phyloP scores from a whole-genome alignment of 2,329 filamentous ascomycete genomes.

The Talaromyces sp. region DNA sequence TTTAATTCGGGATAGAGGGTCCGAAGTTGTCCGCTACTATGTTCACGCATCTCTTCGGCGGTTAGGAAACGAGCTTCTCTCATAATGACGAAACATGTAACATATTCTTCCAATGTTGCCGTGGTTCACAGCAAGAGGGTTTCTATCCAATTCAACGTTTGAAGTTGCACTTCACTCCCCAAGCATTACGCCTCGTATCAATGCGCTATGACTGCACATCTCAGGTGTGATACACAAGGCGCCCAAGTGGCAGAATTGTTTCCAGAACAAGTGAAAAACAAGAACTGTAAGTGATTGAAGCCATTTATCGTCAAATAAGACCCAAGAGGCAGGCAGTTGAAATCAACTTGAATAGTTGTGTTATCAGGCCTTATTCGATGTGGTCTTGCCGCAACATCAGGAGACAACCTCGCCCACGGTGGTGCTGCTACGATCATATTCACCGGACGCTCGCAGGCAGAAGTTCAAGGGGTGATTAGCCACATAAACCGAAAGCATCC shows the following conservation, averaged over 20 bases:
- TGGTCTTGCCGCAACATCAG: slow-evolving; percentile 30
- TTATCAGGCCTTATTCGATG: slow-evolving; percentile 28
- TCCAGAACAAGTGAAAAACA: slow-evolving; percentile 30
- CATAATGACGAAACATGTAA: slow-evolving; percentile 23
- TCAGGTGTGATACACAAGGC: slow-evolving; percentile 32
- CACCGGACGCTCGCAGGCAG: slow-evolving; percentile 27
- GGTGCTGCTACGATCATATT: slow-evolving; percentile 32
- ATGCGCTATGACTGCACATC: slow-evolving; percentile 8
- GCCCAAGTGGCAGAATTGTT: slow-evolving; percentile 34
- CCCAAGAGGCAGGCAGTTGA: neutral
- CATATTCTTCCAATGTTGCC: neutral
- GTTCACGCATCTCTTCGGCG: neutral
- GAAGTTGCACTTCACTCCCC: no score
- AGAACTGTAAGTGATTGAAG: slow-evolving; percentile 29
- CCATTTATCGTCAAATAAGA: neutral
- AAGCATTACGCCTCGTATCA: slow-evolving; percentile 13
- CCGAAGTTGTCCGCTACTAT: neutral
- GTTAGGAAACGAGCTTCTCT: slow-evolving; percentile 5
- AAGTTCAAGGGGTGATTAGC: slow-evolving; percentile 30
- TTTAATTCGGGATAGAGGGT: no score
- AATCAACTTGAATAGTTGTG: neutral
- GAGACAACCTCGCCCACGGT: slow-evolving; percentile 30
- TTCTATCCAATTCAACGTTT: no score
- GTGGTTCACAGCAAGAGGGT: no score
- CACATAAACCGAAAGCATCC: slow-evolving; percentile 24